A percentile compares a stretch with the other conserved stretches of the same genome.
Evolutionary conservation across 2,329 filamentous ascomycete genomes (phyloP).

Genomic region (Capronia epimyces): DNA sequence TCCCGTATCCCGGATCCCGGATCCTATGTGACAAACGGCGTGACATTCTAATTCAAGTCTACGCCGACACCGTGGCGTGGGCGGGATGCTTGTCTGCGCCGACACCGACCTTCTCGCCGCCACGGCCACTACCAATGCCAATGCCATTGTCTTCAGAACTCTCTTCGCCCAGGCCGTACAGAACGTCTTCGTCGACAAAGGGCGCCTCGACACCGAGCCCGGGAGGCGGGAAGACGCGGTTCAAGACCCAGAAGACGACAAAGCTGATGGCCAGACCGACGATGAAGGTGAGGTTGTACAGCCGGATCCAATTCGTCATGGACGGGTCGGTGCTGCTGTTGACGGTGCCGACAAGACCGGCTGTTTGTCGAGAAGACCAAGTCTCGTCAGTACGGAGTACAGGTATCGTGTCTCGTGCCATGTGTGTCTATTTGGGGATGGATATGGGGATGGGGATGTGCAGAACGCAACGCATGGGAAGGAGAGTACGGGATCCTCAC

Average conservation of each 20-base stretch:
- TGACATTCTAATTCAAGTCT: not conserved
- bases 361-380: constrained; percentile 3
- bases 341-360: constrained; percentile 27
- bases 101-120: not conserved
- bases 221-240: constrained; percentile 22
- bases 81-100: not conserved
- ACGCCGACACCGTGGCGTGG: constrained; percentile 12
- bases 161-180: constrained; percentile 13
- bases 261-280: constrained; percentile 28
- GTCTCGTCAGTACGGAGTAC: too few relatives aligned
- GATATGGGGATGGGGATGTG: too few relatives aligned
- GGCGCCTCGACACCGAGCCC: constrained; percentile 26
- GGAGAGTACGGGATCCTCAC: constrained; percentile 4
- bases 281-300: constrained; percentile 30
- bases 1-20: too few relatives aligned
- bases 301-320: constrained; percentile 23
- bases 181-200: constrained; percentile 20
- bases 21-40: too few relatives aligned
- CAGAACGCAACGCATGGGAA: not conserved
- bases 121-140: too few relatives aligned
- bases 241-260: constrained; percentile 17
- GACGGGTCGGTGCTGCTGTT: constrained; percentile 16
- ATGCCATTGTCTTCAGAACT: too few relatives aligned
- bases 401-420: too few relatives aligned
- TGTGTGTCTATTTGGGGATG: too few relatives aligned